Evolutionary conservation across 1,139 yeast species (phyloP), one percentile per base, ranked within the genome.

Genomic region (Debaryomyces sp.): DNA sequence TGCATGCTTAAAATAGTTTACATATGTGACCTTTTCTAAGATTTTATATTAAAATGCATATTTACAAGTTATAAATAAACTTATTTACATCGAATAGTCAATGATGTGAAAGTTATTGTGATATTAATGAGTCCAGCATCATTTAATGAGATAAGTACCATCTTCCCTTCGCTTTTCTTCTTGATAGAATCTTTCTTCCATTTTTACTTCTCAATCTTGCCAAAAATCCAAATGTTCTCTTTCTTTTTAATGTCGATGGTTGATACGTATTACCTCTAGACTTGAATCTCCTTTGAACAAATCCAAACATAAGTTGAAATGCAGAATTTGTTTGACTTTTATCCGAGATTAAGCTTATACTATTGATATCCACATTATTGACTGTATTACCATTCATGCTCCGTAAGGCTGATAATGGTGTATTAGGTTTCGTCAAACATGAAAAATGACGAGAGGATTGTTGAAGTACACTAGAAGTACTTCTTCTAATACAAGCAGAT

Each of bases 251-350:
- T 1, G 96, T 91, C 50, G 92, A 87, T 41, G 99, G 98, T 68
- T 92, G 98, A 69, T 87, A 94, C 21, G 96, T 90, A 71, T 90
- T 88, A 70, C 99, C 99, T 75, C 96, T 84, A 26, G 91, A 78
- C 65, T 88, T 85, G 85, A 92, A 86, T 73, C 97, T 81, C 71
- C 77, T 70, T 63, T 80, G 80, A 59, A 78, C 60, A 55, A 82
- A 68, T 62, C 80, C 68, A 48, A 71, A 50, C 6, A 71, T 51
- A 35, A 63, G 54, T 48, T 59, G 64, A 38, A 68, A 57, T 6
- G 70, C 66, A 2, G 60, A 35, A 22, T 7, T 23, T 12, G 18
- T 27, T 45, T 41, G 43, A n/a, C 21, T 29, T 22, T 35, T 22
- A 13, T 45, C 41, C 12, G 42, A 33, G 9, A 27, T 29, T 39